These are phyloP conservation scores for Dissophora globulifera DNA, from an alignment of 192 early-diverging fungal genomes.

Conservation along the genomic window DNA sequence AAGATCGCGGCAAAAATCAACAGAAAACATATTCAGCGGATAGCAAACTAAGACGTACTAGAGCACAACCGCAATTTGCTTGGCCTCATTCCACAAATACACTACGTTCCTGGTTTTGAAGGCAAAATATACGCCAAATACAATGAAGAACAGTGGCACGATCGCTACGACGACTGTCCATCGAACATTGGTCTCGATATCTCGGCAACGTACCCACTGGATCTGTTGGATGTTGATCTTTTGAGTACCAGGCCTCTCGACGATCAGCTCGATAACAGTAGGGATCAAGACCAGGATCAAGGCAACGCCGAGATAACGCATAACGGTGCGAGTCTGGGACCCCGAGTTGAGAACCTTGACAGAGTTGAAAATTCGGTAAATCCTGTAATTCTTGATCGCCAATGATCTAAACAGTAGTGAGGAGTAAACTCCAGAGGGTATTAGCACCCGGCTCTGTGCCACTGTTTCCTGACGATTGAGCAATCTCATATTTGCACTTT, in stretches of 20 bases:
- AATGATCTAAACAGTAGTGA: constrained; percentile 41
- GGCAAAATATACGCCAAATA: constrained; percentile 36
- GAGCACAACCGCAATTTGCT: constrained; percentile 26
- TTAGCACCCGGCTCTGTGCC: no score
- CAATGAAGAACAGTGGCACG: constrained; percentile 9
- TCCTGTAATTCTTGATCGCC: constrained; percentile 61
- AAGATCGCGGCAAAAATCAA: no score
- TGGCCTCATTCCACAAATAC: constrained; percentile 37
- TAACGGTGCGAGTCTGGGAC: constrained; percentile 16
- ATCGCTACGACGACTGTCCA: not conserved
- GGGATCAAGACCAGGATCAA: constrained; percentile 4
- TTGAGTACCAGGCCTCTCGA: not conserved
- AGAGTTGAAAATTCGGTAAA: constrained; percentile 63
- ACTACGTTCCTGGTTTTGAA: constrained; percentile 37
- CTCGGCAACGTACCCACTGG: constrained; percentile 27
- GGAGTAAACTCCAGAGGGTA: no score
- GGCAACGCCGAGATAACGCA: constrained; percentile 7
- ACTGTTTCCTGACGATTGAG: no score
- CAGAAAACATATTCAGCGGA: no score
- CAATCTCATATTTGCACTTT: no score
- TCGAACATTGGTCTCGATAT: not conserved
- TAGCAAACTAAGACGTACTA: constrained; percentile 26
- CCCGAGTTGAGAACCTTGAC: constrained; percentile 14
- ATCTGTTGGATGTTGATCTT: constrained; percentile 11
- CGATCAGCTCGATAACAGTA: no score